Evolutionary conservation across 345 rosid genomes (phyloP).

Genomic region (Arabidopsis arenosa): DNA sequence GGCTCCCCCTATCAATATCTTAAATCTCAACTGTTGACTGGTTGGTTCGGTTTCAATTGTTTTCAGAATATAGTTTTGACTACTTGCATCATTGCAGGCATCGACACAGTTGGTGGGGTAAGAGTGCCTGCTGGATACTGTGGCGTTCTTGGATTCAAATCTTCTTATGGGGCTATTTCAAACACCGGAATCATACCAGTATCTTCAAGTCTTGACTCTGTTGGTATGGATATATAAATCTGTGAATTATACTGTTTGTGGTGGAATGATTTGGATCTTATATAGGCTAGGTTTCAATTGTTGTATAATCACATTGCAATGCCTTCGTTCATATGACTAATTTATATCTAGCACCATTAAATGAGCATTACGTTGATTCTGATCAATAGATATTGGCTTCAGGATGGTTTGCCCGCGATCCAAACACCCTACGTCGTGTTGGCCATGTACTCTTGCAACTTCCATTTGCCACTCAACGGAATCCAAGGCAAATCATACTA

Average conservation of each 20-base stretch:
- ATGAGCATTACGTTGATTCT: conserved; percentile 15
- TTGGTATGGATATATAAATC: conserved; percentile 60
- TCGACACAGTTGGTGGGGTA: conserved; percentile 89
- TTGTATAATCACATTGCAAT: neutral
- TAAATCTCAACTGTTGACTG: neutral
- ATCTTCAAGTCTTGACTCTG: conserved; percentile 80
- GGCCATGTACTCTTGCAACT: conserved; percentile 91
- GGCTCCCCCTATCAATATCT: neutral
- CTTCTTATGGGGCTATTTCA: conserved; percentile 75
- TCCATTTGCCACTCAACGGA: conserved; percentile 79
- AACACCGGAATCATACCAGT: conserved; percentile 65
- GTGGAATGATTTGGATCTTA: conserved; percentile 17
- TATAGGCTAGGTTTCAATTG: conserved; percentile 19
- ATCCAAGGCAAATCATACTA: conserved; percentile 82
- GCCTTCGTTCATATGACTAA: neutral
- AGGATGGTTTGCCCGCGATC: conserved; percentile 97
- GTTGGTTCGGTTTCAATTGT: neutral
- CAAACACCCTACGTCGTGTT: conserved; percentile 71
- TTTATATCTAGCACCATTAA: neutral
- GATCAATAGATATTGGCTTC: conserved; percentile 41
- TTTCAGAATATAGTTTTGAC: neutral
- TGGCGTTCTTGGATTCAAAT: conserved; percentile 83
- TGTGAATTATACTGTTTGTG: neutral
- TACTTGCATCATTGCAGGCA: conserved; percentile 58
- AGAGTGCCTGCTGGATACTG: conserved; percentile 91